These are phyloP conservation scores for Pseudognaphalium luteoalbum DNA, from an alignment of 129 eudicot genomes.

Conservation along the genomic window DNA sequence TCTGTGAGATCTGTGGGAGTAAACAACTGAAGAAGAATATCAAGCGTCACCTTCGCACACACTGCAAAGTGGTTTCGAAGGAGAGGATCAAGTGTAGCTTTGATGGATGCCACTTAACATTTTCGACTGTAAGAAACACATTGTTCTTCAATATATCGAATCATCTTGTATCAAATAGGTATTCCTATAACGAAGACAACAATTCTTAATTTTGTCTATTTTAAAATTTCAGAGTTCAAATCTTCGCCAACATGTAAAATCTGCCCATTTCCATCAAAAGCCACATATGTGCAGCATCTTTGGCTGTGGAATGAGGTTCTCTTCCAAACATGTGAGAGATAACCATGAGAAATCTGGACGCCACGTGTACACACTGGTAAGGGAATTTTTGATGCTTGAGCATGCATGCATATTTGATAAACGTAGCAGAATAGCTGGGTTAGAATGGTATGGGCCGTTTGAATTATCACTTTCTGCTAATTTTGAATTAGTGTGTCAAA, in stretches of 20 bases:
- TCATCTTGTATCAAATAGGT: background rate
- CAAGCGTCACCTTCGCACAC: constrained; percentile 72
- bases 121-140: constrained; percentile 60
- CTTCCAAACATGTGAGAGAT: constrained; percentile 88
- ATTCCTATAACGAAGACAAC: background rate
- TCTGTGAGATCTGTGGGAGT: constrained; percentile 78
- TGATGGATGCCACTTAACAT: constrained; percentile 59
- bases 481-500: background rate
- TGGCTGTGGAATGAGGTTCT: constrained; percentile 73
- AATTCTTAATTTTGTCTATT: background rate
- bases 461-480: background rate
- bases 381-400: background rate
- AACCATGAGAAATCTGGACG: constrained; percentile 67
- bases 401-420: too few relatives aligned
- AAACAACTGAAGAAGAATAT: constrained; percentile 82
- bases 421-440: too few relatives aligned
- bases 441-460: background rate
- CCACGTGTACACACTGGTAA: constrained; percentile 61
- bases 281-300: constrained; percentile 60
- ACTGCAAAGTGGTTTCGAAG: constrained; percentile 36
- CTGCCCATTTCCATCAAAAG: constrained; percentile 60
- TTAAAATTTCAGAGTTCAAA: constrained; percentile 61
- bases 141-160: background rate
- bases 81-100: constrained; percentile 52
- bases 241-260: constrained; percentile 78